Conservation (phyloP, 1,284 basidiomycete species). For the Caloboletus firmus region DNA sequence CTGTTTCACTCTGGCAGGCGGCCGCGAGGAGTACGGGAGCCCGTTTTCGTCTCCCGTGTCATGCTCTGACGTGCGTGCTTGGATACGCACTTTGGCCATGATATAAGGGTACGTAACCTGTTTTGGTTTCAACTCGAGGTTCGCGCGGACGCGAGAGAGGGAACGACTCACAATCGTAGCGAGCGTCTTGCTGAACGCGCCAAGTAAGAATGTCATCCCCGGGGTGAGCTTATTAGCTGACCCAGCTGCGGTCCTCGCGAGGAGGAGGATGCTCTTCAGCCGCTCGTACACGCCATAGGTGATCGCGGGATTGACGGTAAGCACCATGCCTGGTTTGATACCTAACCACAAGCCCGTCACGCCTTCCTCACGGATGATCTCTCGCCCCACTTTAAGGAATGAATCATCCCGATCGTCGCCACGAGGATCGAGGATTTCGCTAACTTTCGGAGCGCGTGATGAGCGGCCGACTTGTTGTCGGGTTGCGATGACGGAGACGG, state of each 20-base stretch:
- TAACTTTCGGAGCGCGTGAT: constrained; percentile 3
- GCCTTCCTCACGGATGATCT: constrained; percentile 93
- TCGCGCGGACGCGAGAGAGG: neutral
- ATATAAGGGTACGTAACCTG: constrained; percentile 92
- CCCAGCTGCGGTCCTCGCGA: constrained; percentile 52
- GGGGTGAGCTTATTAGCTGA: constrained; percentile 68
- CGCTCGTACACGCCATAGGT: constrained; percentile 97
- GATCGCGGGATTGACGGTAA: constrained; percentile 97
- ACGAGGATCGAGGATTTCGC: constrained; percentile 7
- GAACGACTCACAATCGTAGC: constrained; percentile 83
- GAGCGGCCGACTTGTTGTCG: constrained; percentile 84
- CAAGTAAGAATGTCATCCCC: constrained; percentile 80
- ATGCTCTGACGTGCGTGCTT: constrained; percentile 68
- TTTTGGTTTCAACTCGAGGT: neutral
- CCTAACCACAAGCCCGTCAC: constrained; percentile 93
- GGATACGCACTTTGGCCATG: constrained; percentile 97
- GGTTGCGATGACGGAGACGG: constrained; percentile 96
- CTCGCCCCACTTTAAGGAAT: constrained; percentile 77
- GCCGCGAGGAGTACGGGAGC: constrained; percentile 33
- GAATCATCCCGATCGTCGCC: constrained; percentile 50
- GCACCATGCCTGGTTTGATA: constrained; percentile 87
- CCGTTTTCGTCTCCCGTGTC: constrained; percentile 43
- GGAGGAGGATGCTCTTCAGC: constrained; percentile 71
- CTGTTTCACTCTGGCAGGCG: constrained; percentile 47
- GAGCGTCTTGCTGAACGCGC: constrained; percentile 93